Evolutionary conservation across 768 basidiomycete genomes (phyloP), one percentile per base, ranked within the genome.

Genomic region (Hericium erinaceus): DNA sequence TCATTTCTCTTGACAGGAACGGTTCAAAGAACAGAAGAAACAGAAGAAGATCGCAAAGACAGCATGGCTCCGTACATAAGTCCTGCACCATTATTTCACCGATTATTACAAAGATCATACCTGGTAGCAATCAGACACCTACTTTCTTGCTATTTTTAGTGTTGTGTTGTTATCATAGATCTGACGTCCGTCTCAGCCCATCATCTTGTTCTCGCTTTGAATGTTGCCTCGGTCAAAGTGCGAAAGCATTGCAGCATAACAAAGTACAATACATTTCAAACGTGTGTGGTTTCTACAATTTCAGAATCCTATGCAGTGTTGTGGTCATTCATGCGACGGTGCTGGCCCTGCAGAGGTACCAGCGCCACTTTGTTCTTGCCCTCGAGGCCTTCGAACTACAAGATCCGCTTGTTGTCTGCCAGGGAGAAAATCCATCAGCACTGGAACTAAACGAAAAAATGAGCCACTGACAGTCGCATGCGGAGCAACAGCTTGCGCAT

Each of bases 11-110:
- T 22, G n/a, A 4, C 68, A 91, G 89, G 88, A 92, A 63, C 82
- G 87, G 44, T 92, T 87, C 69, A 89, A 86, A 67, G 87, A 91
- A 67, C 85, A 89, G 74, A 92, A 92, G 70, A 78, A 72, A 62
- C 71, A 75, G 66, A 92, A 92, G 75, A 92, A 92, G 73, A 82
- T 91, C 9, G 88, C 89, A 40, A 92, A 91, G 75, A 92, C 89
- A 1, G 90, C 90, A 9, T 92, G 89, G 90, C 68, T 92, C 64
- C 82, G 90, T 67, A 87, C 84, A 63, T 88, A 67, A 58, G 55
- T 58, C 52, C 13, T 8, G 18, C 24, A 22, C 24, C n/a, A 18
- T 50, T 50, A 46, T 46, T 10, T 46, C 20, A 10, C 12, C 40
- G 15, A 41, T 41, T 15, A 13, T 41, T 41, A 2, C 15, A 16